Base-by-base conservation (phyloP, 2,329 filamentous ascomycete species). In the Scortechinia acanthostroma region DNA sequence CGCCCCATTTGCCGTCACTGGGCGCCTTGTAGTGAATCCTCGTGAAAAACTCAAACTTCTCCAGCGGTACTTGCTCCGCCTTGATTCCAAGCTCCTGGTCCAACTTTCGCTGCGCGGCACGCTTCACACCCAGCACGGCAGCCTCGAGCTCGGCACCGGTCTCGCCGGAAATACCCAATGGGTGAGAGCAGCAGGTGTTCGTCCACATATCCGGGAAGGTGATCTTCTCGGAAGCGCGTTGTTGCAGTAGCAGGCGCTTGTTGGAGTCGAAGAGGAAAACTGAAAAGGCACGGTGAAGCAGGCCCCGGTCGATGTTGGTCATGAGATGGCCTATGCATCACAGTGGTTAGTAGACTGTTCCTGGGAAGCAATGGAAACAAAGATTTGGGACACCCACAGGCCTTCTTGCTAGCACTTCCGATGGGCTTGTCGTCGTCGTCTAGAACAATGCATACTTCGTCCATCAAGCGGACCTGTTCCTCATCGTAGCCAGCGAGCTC, bases 201-300 rank as follows among this genome's bases (percentile, higher is more conserved):
- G 93, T 98, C 93, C 93, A 98, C 85, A 96, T 91, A 62, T 95
- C 89, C 43, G 93, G 91, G 70, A 98, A 98, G 4, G 93, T 98
- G 61, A 98, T 98, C 74, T 98, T 98, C 71, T 97, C 91, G 33
- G 83, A 73, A 21, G 93, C 93, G 53, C 93, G 87, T 73, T 97
- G 93, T 70, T 98, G 93, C 44, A 98, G 81, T 40, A 98, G 85
- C 49, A 97, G 74, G 56, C 90, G 86, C 66, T 96, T 94, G 62
- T 93, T 77, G 50, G 88, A 85, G 69, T 97, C 89, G 74, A 98
- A 98, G 54, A 98, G 83, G 72, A 98, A 98, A 54, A 94, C 88
- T 48, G 91, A 97, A 68, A 98, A 98, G 51, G 93, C 93, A 48
- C 93, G 89, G 73, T 98, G 93, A 47, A 98, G 80, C 49, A 98